Evolutionary conservation across 345 rosid genomes (phyloP), one percentile per base, ranked within the genome.

Genomic region (Eucalyptus brandiana): DNA sequence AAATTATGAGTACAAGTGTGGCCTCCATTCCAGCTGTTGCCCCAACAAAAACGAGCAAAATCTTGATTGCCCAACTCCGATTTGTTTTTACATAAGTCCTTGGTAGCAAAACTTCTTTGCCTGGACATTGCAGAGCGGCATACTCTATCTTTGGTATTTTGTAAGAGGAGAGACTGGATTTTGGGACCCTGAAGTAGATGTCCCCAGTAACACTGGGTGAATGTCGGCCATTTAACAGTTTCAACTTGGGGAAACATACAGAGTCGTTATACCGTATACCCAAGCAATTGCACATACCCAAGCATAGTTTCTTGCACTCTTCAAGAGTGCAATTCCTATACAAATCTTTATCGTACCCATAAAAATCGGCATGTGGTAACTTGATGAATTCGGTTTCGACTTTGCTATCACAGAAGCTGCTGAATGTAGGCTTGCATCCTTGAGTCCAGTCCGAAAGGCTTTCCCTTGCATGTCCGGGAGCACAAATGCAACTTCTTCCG

Each of bases 401-500:
- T 53, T 23, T 81, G 48, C 32, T 24, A 18, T 87, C 37, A 42
- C 90, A 89, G 40, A 88, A 86, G 54, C 58, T 18, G 4, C 14
- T 65, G 88, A 91, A 91, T 45, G 26, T 87, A 13, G 89, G 76
- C 11, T 87, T 67, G 34, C 92, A 91, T 26, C 92, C 91, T 42
- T 47, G 32, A 30, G 81, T 32, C 92, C 91, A 91, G 12, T 91
- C 89, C 2, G 58, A n/a, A 15, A 5, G 32, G 53, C 86, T 86
- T 6, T 28, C 60, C 88, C 44, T 12, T 17, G 21, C 58, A 23
- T 45, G 87, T 28, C 89, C 88, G 2, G 91, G 90, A 24, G 62
- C 40, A 49, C 94, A 91, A 80, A 89, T 42, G 50, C 93, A 91
- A 10, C 76, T 87, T 40, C 92, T 88, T 18, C 92, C 91, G 5